These are phyloP conservation scores for Agaricus blazei DNA, from an alignment of 768 basidiomycete species.

Conservation along the genomic window DNA sequence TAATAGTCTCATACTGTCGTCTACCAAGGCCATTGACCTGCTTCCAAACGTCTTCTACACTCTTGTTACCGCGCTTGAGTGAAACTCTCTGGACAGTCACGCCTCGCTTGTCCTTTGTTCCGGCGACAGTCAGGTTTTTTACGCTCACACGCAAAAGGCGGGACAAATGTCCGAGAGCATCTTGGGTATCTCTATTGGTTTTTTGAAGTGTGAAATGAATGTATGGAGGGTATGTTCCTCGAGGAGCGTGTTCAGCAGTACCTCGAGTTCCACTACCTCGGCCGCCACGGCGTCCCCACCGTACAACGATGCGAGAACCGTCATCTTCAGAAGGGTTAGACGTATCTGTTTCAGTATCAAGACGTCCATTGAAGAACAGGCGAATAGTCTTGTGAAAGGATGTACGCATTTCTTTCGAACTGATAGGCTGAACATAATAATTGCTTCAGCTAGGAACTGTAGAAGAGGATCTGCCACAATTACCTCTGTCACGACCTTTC, in stretches of 20 bases:
- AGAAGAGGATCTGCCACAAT: conserved; percentile 26
- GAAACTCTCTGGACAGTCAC: conserved; percentile 93
- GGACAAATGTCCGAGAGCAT: conserved; percentile 78
- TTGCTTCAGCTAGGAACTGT: background rate
- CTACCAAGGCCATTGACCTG: conserved; percentile 63
- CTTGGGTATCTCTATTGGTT: conserved; percentile 96
- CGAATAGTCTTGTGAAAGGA: conserved; percentile 79
- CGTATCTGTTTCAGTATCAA: conserved; percentile 77
- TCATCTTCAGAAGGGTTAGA: conserved; percentile 45
- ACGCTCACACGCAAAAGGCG: conserved; percentile 69
- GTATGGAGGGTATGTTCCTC: conserved; percentile 75
- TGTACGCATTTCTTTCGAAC: conserved; percentile 75
- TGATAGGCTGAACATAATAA: conserved; percentile 57
- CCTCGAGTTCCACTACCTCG: conserved; percentile 43
- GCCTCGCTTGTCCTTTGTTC: conserved; percentile 98
- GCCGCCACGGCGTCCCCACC: conserved; percentile 60
- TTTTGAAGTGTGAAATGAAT: conserved; percentile 97
- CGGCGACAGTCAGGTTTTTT: conserved; percentile 86
- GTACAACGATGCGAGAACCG: conserved; percentile 75
- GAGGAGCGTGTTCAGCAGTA: conserved; percentile 37
- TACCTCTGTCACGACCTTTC: conserved; percentile 81
- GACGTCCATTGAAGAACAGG: conserved; percentile 74
- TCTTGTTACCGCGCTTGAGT: conserved; percentile 68
- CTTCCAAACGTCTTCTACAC: conserved; percentile 82
- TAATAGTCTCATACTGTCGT: conserved; percentile 49